Evolutionary conservation across 2,329 filamentous ascomycete genomes (phyloP).

Genomic region (Dactylella cylindrospora): DNA sequence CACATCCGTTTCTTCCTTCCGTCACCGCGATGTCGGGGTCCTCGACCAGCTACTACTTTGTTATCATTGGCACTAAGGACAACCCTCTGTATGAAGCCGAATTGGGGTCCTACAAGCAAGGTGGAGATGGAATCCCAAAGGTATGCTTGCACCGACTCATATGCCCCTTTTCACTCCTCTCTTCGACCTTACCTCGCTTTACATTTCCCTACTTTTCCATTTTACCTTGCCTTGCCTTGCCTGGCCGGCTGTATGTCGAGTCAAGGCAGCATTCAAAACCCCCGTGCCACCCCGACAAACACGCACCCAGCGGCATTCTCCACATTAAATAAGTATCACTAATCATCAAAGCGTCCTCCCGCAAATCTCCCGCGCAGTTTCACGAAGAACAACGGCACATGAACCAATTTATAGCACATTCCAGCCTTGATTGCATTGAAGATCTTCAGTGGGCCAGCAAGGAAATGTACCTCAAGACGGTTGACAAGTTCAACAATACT

Average conservation of each 20-base stretch:
- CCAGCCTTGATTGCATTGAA: conserved; percentile 89
- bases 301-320: background rate
- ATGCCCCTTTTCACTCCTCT: no score
- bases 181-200: no score
- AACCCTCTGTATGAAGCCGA: conserved; percentile 95
- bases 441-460: conserved; percentile 88
- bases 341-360: conserved; percentile 34
- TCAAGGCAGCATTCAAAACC: background rate
- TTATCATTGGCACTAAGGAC: conserved; percentile 91
- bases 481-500: conserved; percentile 95
- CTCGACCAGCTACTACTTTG: conserved; percentile 75
- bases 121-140: conserved; percentile 85
- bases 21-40: conserved; percentile 30
- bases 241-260: no score
- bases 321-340: conserved; percentile 25
- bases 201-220: no score
- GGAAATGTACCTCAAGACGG: conserved; percentile 81
- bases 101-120: conserved; percentile 93
- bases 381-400: conserved; percentile 83
- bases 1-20: background rate
- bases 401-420: conserved; percentile 97
- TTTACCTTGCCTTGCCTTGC: no score
- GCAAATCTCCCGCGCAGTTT: conserved; percentile 57
- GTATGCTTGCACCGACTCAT: no score
- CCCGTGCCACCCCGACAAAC: conserved; percentile 5